Evolutionary conservation across 768 basidiomycete species (phyloP), one percentile per base, ranked within the genome.

Genomic region (Rhodotorula toruloides): DNA sequence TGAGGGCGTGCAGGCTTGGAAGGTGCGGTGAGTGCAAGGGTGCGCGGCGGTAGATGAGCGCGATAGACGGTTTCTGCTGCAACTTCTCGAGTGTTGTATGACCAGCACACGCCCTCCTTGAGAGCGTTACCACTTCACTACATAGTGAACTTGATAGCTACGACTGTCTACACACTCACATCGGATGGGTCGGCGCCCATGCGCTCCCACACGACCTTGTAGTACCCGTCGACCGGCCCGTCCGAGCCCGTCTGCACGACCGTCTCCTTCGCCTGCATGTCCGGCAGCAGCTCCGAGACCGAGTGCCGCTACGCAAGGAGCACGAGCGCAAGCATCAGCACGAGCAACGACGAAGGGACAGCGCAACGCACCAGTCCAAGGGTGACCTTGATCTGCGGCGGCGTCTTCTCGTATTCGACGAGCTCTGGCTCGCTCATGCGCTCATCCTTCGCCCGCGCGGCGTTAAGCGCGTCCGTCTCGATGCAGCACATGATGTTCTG

Each of bases 371-470:
- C 63, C 32, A 71, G 60, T 1, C 70, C 70, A 14, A 71, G 63
- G 3, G 70, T 67, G 42, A 71, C 59, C 50, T 71, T 67, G 63
- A 71, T 71, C 63, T 67, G 65, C n/a, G 70, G 70, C 27, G 70
- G 70, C 32, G 54, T 61, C 43, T 31, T 46, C 55, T 67, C 59
- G 59, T 67, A 71, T 13, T 61, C 50, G 32, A 54, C 61, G 22
- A 71, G 42, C 32, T 34, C 53, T 19, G 50, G 42, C 29, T 40
- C 27, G n/a, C 0, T 27, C 37, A 4, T n/a, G 3, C n/a, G 14
- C 32, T 36, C n/a, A 12, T n/a, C 40, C 21, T 50, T 34, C 8
- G 40, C 17, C 9, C 9, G 16, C 14, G 1, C 8, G 7, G 39
- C 50, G 50, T 61, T 61, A 34, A 42, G n/a, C 3, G 52, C 40